A percentile compares a stretch with the other conserved stretches of the same genome.
These are phyloP conservation scores for Backusella tuberculispora DNA, from an alignment of 192 early-diverging fungal genomes.

Conservation along the genomic window DNA sequence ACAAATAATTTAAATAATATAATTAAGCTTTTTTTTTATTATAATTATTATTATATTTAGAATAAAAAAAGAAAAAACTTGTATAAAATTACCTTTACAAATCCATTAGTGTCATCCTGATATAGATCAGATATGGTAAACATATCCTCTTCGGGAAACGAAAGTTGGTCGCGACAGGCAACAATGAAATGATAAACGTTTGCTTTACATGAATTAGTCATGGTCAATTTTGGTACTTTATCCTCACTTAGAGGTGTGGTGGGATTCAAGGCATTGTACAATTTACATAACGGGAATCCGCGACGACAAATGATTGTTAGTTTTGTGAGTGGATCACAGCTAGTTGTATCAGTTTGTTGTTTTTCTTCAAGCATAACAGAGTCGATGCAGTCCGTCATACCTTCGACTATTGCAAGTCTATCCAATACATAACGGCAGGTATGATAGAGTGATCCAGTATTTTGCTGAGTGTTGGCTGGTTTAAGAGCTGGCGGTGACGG, in stretches of 20 bases:
- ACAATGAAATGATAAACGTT: constrained; percentile 87
- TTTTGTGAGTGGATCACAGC: constrained; percentile 65
- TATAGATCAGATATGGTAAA: constrained; percentile 89
- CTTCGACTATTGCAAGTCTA: constrained; percentile 69
- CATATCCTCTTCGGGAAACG: constrained; percentile 73
- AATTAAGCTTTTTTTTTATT: constrained; percentile 13
- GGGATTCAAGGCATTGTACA: constrained; percentile 74
- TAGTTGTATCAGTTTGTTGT: constrained; percentile 5
- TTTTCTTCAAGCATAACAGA: constrained; percentile 41
- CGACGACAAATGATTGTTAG: constrained; percentile 76
- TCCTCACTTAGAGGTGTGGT: constrained; percentile 59
- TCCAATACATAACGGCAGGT: constrained; percentile 70
- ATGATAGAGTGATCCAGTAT: constrained; percentile 66
- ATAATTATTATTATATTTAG: not conserved
- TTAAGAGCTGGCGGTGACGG: constrained; percentile 19
- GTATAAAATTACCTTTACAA: constrained; percentile 79
- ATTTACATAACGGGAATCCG: constrained; percentile 68
- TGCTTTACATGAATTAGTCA: constrained; percentile 77
- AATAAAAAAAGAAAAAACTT: constrained; percentile 2
- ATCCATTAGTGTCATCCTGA: constrained; percentile 95
- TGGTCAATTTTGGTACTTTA: constrained; percentile 48
- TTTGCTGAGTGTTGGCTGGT: constrained; percentile 27
- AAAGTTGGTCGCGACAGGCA: constrained; percentile 78
- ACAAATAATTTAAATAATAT: constrained; percentile 6
- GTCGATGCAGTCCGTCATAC: constrained; percentile 64